A percentile compares a stretch with the other conserved stretches of the same genome.
Conservation (phyloP, 257 asterid species). For the Solanum neorickii region DNA sequence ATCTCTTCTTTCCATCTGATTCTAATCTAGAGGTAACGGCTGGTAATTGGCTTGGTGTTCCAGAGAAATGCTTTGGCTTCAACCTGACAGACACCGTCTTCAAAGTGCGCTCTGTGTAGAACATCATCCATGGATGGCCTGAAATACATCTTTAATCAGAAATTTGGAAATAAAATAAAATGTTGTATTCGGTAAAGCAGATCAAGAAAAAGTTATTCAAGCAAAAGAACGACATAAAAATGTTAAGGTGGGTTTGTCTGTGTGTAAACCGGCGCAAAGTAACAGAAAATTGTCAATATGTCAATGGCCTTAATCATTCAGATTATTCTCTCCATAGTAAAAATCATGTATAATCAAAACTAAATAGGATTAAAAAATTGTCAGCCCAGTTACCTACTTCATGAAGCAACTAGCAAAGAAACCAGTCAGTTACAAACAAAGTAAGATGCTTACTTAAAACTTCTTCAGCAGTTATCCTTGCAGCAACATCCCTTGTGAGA, state of each 20-base stretch:
- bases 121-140: slow-evolving; percentile 45
- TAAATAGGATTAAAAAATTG: background rate
- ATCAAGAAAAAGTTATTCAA: background rate
- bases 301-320: background rate
- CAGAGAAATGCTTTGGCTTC: slow-evolving; percentile 18
- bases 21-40: slow-evolving; percentile 8
- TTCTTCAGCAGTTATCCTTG: slow-evolving; percentile 39
- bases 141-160: background rate
- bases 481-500: slow-evolving; percentile 25
- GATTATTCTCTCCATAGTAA: background rate
- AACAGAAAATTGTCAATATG: background rate
- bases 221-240: background rate
- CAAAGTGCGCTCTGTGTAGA: slow-evolving; percentile 28
- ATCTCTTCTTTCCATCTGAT: background rate
- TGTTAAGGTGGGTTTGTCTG: background rate
- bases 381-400: background rate
- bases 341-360: background rate
- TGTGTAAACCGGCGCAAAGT: background rate
- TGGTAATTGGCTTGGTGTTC: slow-evolving; percentile 2
- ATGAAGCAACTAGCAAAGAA: background rate
- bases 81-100: slow-evolving; percentile 15
- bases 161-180: background rate
- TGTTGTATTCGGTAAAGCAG: background rate
- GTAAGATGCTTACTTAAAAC: slow-evolving; percentile 24
- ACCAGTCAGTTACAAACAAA: background rate